These are phyloP conservation scores for Petunia secreta DNA, from an alignment of 257 asterid genomes.

Conservation along the genomic window DNA sequence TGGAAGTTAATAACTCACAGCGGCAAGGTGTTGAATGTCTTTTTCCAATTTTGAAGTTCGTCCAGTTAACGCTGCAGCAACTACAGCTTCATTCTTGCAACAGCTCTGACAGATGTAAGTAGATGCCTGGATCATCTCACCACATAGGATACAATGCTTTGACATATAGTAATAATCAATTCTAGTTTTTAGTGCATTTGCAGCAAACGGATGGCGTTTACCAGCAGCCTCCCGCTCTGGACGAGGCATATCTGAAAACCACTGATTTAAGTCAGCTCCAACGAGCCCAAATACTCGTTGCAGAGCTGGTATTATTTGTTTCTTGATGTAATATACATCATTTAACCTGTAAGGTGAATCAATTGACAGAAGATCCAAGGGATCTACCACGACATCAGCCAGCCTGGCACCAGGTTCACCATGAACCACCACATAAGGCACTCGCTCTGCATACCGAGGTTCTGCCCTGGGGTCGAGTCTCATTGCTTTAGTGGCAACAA, in stretches of 20 bases:
- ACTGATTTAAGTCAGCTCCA: conserved; percentile 81
- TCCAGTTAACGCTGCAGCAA: conserved; percentile 69
- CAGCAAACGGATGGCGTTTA: conserved; percentile 48
- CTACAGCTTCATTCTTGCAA: conserved; percentile 62
- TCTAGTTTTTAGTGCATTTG: conserved; percentile 63
- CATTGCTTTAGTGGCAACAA: conserved; percentile 89
- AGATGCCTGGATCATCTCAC: conserved; percentile 72
- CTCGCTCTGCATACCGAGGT: conserved; percentile 93
- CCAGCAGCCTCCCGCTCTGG: conserved; percentile 65
- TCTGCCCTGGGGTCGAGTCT: conserved; percentile 88
- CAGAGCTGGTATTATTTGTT: conserved; percentile 90
- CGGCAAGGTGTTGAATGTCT: conserved; percentile 79
- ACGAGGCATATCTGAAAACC: conserved; percentile 92
- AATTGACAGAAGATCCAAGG: conserved; percentile 66
- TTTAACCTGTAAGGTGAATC: conserved; percentile 86
- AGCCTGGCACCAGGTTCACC: conserved; percentile 97
- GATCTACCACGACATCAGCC: conserved; percentile 90
- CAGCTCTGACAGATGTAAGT: conserved; percentile 64
- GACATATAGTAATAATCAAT: conserved; percentile 84
- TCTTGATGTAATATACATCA: conserved; percentile 77
- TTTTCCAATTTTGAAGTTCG: conserved; percentile 79
- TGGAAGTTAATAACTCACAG: conserved; percentile 57
- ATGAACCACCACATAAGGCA: conserved; percentile 89
- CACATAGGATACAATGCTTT: conserved; percentile 79
- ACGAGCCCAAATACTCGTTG: conserved; percentile 93